phyloP scores from a whole-genome alignment of 2,329 filamentous ascomycete genomes.

The Talaromyces pinophilus region DNA sequence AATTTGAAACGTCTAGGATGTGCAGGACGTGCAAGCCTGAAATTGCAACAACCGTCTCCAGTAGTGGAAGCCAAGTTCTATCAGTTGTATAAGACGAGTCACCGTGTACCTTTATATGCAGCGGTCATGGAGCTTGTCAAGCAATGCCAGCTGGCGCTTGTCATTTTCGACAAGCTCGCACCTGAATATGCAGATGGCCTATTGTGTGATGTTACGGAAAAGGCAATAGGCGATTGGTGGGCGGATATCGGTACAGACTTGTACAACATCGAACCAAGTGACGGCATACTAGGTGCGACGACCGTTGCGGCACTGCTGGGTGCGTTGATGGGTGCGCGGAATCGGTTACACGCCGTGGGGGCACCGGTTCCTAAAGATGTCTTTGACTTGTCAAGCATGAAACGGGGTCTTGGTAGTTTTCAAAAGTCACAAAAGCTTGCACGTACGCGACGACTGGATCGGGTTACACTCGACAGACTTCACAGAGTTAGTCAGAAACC shows the following conservation, averaged over 20 bases:
- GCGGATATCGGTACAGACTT: slow-evolving; percentile 87
- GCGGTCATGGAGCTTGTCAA: slow-evolving; percentile 88
- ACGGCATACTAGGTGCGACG: slow-evolving; percentile 88
- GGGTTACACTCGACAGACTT: slow-evolving; percentile 76
- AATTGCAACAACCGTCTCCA: slow-evolving; percentile 71
- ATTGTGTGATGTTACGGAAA: slow-evolving; percentile 90
- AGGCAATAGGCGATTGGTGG: slow-evolving; percentile 93
- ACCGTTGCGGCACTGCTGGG: slow-evolving; percentile 87
- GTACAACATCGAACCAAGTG: slow-evolving; percentile 88
- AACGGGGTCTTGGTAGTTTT: slow-evolving; percentile 81
- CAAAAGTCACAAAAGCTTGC: slow-evolving; percentile 85
- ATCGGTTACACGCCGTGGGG: slow-evolving; percentile 80
- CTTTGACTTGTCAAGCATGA: slow-evolving; percentile 80
- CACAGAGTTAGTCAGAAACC: slow-evolving; percentile 87
- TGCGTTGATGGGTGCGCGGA: slow-evolving; percentile 84
- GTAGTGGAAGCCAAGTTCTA: slow-evolving; percentile 89
- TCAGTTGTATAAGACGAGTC: slow-evolving; percentile 83
- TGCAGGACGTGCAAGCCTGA: slow-evolving; percentile 83
- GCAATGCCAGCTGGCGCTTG: slow-evolving; percentile 83
- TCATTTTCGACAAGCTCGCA: slow-evolving; percentile 84
- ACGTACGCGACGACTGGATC: slow-evolving; percentile 75
- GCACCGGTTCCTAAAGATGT: slow-evolving; percentile 86
- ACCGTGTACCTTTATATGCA: slow-evolving; percentile 73
- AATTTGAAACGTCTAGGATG: slow-evolving; percentile 90
- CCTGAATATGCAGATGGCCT: slow-evolving; percentile 87